These are phyloP conservation scores for Cicer cuneatum DNA, from an alignment of 306 rosid genomes.

Conservation along the genomic window DNA sequence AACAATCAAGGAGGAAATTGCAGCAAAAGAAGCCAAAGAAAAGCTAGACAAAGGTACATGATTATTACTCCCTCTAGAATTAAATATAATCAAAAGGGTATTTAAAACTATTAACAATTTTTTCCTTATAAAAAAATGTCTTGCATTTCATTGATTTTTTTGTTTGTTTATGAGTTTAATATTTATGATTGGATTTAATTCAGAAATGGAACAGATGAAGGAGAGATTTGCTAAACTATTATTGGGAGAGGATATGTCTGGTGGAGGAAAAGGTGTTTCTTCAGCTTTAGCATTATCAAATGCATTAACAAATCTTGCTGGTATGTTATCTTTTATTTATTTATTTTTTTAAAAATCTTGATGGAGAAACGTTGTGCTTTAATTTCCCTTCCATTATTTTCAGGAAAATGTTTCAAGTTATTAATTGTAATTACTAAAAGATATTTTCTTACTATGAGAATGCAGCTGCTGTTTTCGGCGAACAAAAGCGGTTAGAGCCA, in stretches of 20 bases:
- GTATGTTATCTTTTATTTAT: slow-evolving; percentile 47
- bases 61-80: neutral
- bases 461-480: slow-evolving; percentile 96
- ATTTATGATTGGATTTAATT: slow-evolving; percentile 47
- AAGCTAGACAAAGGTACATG: slow-evolving; percentile 56
- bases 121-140: neutral
- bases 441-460: slow-evolving; percentile 40
- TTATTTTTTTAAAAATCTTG: slow-evolving; percentile 12
- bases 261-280: slow-evolving; percentile 98
- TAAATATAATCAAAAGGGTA: too few species aligned
- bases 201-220: slow-evolving; percentile 94
- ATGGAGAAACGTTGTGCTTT: slow-evolving; percentile 5
- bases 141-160: slow-evolving; percentile 1
- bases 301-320: slow-evolving; percentile 96
- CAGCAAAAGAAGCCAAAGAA: slow-evolving; percentile 61
- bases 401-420: slow-evolving; percentile 42
- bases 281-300: slow-evolving; percentile 98
- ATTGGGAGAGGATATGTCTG: slow-evolving; percentile 98
- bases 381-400: slow-evolving; percentile 29
- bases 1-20: slow-evolving; percentile 55
- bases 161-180: slow-evolving; percentile 1
- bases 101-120: too few species aligned
- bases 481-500: slow-evolving; percentile 85
- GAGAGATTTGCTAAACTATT: slow-evolving; percentile 92
- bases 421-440: neutral